A percentile compares a stretch with the other conserved stretches of the same genome.
Evolutionary conservation across 129 eudicot species (phyloP).

Genomic region (Pseudognaphalium luteoalbum): DNA sequence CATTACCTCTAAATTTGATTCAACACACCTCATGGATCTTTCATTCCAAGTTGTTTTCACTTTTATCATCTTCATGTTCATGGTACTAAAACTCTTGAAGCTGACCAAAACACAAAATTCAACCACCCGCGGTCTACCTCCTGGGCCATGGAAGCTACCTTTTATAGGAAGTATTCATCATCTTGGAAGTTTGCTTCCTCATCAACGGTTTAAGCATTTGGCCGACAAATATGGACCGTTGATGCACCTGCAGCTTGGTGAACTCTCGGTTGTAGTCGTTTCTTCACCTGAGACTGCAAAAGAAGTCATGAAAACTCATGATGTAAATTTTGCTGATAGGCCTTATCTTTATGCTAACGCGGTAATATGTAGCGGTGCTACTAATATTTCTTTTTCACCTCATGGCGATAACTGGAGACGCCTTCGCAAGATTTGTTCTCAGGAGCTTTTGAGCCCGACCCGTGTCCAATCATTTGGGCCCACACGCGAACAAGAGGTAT

Average conservation of each 20-base stretch:
- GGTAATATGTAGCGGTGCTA: slow-evolving; percentile 29
- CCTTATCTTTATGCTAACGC: slow-evolving; percentile 27
- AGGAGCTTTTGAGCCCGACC: slow-evolving; percentile 41
- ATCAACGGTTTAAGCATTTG: slow-evolving; percentile 30
- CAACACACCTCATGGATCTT: slow-evolving; percentile 25
- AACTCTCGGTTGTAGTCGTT: slow-evolving; percentile 26
- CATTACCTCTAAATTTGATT: slow-evolving; percentile 11
- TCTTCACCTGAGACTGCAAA: slow-evolving; percentile 42
- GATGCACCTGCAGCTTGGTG: slow-evolving; percentile 38
- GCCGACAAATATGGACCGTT: slow-evolving; percentile 35
- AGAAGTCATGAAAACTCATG: slow-evolving; percentile 38
- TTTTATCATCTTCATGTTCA: slow-evolving; percentile 31
- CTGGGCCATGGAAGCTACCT: slow-evolving; percentile 47
- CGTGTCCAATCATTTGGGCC: slow-evolving; percentile 33
- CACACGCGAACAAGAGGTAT: slow-evolving; percentile 35
- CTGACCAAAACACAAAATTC: slow-evolving; percentile 12
- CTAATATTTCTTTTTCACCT: slow-evolving; percentile 33
- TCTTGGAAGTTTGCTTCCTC: slow-evolving; percentile 36
- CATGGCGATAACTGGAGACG: slow-evolving; percentile 39
- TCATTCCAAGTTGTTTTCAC: slow-evolving; percentile 17
- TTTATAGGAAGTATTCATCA: slow-evolving; percentile 46
- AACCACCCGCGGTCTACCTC: slow-evolving; percentile 26
- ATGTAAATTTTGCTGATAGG: slow-evolving; percentile 27
- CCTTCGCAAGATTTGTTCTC: slow-evolving; percentile 37
- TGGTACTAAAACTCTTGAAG: slow-evolving; percentile 8